Evolutionary conservation across 2,329 filamentous ascomycete species (phyloP), one percentile per base, ranked within the genome.

Genomic region (Oidium heveae): DNA sequence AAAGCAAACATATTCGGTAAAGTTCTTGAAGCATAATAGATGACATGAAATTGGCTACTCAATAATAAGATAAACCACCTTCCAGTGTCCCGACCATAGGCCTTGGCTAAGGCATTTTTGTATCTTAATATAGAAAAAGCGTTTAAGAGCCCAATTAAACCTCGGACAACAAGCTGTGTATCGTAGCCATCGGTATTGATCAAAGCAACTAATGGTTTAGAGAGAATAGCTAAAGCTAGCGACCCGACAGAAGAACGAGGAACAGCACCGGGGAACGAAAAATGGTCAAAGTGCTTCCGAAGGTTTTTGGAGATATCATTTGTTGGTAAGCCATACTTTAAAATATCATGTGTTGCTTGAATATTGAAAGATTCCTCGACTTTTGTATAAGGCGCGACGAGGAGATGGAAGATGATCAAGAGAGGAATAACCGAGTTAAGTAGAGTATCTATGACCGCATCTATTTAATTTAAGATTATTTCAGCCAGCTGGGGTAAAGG

Each of bases 311-410:
- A 64, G 16, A 74, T 65, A 60, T 80, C 71, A 20, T 68, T 65
- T 1, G 71, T 74, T 0, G 86, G 85, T 1, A 85, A 78, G 24
- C 87, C 87, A 65, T 91, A 86, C 39, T 76, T 75, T 57, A 94
- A 68, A 37, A 98, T 82, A 66, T 98, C 91, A 67, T 96, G 91
- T 2, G 80, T 76, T 6, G 91, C 91, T 67, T 98, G 91, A 56
- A 96, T 79, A 66, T 94, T 94, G 75, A 98, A 96, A 0, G 89
- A 96, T 68, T 98, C 91, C 67, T 98, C 91, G 57, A 98, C 91
- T 68, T 98, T 98, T 56, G 88, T 95, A 70, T 93, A 89, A 0
- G 91, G 91, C 12, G 88, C 79, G 24, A 79, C 66, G 57, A 79
- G 63, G 55, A 94, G 77, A 67, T 94, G 85, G 55, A 83, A 55